Conservation (phyloP, 768 basidiomycete genomes). For the Rhodosporidiobolus sp. region DNA sequence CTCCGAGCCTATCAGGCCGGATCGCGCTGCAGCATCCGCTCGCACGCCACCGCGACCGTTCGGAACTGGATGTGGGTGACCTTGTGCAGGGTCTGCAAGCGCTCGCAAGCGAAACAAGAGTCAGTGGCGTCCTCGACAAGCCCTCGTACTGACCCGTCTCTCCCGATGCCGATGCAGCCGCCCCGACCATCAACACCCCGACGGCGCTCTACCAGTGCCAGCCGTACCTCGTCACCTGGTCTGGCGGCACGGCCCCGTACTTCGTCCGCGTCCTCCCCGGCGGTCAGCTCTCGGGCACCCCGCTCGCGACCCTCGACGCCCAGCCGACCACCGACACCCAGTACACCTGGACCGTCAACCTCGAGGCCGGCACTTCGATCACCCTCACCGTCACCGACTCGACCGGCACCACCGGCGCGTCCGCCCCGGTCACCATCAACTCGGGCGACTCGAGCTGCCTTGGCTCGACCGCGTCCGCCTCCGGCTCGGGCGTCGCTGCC, state of each 20-base stretch:
- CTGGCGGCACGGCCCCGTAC: slow-evolving; percentile 7
- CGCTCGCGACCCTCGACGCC: slow-evolving; percentile 4
- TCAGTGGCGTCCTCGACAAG: no score
- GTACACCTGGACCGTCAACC: slow-evolving; percentile 41
- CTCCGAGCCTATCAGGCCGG: no score
- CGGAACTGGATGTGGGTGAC: no score
- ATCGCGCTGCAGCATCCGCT: no score
- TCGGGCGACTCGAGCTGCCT: slow-evolving; percentile 42
- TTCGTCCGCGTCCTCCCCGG: slow-evolving; percentile 18
- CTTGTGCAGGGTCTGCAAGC: no score
- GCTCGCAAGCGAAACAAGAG: no score
- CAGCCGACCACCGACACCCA: slow-evolving; percentile 7
- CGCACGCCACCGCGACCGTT: no score
- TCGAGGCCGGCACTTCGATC: slow-evolving; percentile 40
- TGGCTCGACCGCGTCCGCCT: slow-evolving; percentile 43
- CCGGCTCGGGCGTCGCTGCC: slow-evolving; percentile 38
- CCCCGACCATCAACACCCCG: slow-evolving; percentile 31
- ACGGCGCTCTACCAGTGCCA: slow-evolving; percentile 23
- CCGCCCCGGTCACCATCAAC: slow-evolving; percentile 41
- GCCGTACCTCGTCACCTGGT: slow-evolving; percentile 24
- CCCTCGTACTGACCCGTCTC: no score
- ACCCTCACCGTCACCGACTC: slow-evolving; percentile 44
- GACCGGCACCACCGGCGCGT: slow-evolving; percentile 44
- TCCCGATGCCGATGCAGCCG: background rate
- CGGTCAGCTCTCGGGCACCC: background rate